These are phyloP conservation scores for Nissolia schottii DNA, from an alignment of 306 rosid species.

Conservation along the genomic window DNA sequence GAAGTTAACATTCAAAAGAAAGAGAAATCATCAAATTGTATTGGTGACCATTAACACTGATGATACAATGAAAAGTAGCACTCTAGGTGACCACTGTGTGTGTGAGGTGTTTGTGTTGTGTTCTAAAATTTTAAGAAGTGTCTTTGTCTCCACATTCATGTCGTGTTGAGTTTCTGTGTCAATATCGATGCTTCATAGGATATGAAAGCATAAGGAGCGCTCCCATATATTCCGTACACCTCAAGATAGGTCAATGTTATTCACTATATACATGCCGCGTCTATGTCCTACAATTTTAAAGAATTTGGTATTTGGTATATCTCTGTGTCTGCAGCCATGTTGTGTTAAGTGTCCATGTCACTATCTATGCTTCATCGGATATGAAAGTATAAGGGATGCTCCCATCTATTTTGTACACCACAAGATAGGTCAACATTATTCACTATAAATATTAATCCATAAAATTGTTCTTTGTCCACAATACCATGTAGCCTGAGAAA, in stretches of 20 bases:
- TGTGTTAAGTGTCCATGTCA: too few species aligned
- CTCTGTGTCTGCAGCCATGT: too few species aligned
- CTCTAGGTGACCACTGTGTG: too few species aligned
- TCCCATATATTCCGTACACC: not conserved
- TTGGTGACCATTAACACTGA: constrained; percentile 1
- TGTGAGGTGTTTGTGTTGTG: too few species aligned
- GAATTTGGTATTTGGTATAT: too few species aligned
- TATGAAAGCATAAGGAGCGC: not conserved
- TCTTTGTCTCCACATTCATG: too few species aligned
- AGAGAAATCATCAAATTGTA: not conserved
- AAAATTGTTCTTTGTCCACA: not conserved
- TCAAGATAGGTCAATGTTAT: not conserved
- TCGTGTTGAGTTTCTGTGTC: too few species aligned
- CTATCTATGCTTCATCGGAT: not conserved
- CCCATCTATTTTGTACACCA: not conserved
- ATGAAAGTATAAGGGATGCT: not conserved
- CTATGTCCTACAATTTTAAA: too few species aligned
- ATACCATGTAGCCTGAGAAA: not conserved
- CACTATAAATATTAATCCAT: not conserved
- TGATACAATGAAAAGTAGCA: constrained; percentile 2
- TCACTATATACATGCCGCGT: too few species aligned
- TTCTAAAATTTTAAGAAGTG: too few species aligned
- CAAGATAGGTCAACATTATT: not conserved
- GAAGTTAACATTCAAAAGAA: not conserved
- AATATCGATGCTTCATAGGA: too few species aligned